phyloP scores from a whole-genome alignment of 148 eudicot genomes.

The Linanthus parryae region DNA sequence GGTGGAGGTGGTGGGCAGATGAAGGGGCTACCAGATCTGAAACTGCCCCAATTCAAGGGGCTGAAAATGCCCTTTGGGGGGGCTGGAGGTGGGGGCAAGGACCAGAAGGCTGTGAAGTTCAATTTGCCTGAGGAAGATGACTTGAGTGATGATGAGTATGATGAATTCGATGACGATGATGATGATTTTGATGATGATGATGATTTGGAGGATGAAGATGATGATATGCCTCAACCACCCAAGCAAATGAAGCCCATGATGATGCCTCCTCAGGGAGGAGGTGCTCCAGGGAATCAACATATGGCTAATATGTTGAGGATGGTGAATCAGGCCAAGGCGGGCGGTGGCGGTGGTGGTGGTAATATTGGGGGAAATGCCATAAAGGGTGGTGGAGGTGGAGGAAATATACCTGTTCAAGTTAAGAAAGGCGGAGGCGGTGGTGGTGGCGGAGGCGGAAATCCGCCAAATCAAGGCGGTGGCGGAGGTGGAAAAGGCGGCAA shows the following conservation, averaged over 20 bases:
- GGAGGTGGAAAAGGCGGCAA: constrained; percentile 26
- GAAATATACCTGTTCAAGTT: constrained; percentile 22
- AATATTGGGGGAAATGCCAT: constrained; percentile 18
- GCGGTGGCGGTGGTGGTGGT: constrained; percentile 14
- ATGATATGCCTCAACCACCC: constrained; percentile 10
- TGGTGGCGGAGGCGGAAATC: constrained; percentile 15
- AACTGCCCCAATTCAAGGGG: constrained; percentile 36
- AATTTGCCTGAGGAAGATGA: constrained; percentile 33
- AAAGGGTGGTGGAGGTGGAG: constrained; percentile 30
- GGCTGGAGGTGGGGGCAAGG: no score
- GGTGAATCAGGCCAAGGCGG: constrained; percentile 34
- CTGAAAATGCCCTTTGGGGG: constrained; percentile 21
- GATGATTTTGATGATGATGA: constrained; percentile 42
- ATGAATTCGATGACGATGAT: constrained; percentile 19
- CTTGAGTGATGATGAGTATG: constrained; percentile 16
- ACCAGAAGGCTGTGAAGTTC: constrained; percentile 35
- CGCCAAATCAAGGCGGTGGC: constrained; percentile 15
- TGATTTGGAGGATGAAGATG: constrained; percentile 36
- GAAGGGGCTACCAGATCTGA: constrained; percentile 44
- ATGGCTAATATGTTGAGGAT: constrained; percentile 39
- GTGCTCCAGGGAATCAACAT: no score
- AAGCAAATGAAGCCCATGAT: constrained; percentile 45
- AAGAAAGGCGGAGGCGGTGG: constrained; percentile 26
- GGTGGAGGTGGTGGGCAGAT: constrained; percentile 14
- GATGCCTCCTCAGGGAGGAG: constrained; percentile 36